Evolutionary conservation across 179 eudicot species (phyloP).

Genomic region (Amaranthus tricolor): DNA sequence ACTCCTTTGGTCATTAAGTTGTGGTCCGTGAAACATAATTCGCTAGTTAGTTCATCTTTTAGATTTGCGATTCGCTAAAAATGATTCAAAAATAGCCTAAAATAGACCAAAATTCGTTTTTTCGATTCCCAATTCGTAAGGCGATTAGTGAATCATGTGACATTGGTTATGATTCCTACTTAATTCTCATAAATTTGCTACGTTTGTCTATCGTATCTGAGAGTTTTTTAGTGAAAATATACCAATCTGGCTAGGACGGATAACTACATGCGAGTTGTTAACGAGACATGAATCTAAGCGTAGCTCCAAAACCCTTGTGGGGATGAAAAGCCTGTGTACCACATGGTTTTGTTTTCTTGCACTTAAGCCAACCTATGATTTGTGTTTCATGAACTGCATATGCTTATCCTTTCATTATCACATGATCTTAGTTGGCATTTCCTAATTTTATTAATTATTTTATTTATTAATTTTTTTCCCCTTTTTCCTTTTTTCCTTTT

Average conservation of each 20-base stretch:
- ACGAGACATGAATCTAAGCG: constrained; percentile 36
- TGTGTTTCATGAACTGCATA: constrained; percentile 28
- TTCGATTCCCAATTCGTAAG: too few species aligned
- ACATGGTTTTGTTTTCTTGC: constrained; percentile 35
- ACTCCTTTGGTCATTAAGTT: too few species aligned
- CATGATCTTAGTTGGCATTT: constrained; percentile 40
- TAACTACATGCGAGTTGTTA: constrained; percentile 19
- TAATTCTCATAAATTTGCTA: background rate
- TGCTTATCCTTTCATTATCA: constrained; percentile 34
- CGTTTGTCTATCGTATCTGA: background rate
- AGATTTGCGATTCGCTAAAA: too few species aligned
- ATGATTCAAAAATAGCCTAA: too few species aligned
- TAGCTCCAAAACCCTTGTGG: constrained; percentile 30
- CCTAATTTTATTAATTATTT: background rate
- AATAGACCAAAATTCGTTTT: too few species aligned
- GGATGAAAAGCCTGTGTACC: constrained; percentile 28
- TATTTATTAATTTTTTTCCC: background rate
- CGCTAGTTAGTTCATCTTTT: too few species aligned
- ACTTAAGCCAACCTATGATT: constrained; percentile 25
- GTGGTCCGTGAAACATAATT: too few species aligned
- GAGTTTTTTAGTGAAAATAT: constrained; percentile 9
- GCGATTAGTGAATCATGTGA: too few species aligned
- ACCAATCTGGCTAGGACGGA: too few species aligned
- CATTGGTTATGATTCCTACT: background rate
- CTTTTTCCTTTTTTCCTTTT: constrained; percentile 8